These are phyloP conservation scores for Trametes meyenii DNA, from an alignment of 768 basidiomycete species.

Conservation along the genomic window DNA sequence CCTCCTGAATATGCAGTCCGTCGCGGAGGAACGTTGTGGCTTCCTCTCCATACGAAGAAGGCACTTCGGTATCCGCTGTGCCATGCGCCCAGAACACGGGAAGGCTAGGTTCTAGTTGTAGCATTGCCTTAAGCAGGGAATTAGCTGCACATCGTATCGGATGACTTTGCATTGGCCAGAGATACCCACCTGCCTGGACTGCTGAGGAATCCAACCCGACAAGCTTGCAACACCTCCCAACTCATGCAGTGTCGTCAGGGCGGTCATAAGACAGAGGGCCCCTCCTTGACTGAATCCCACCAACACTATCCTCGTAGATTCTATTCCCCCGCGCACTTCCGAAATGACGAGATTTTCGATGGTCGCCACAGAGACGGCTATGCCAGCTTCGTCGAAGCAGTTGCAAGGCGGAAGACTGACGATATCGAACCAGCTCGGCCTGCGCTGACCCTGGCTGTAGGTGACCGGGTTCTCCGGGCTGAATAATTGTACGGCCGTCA, in stretches of 20 bases:
- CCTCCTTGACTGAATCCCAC: constrained; percentile 50
- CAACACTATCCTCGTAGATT: constrained; percentile 42
- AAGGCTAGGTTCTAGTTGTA: constrained; percentile 37
- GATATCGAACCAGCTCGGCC: constrained; percentile 49
- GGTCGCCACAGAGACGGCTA: constrained; percentile 38
- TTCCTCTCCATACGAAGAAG: constrained; percentile 38
- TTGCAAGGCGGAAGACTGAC: constrained; percentile 39
- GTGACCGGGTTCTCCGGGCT: constrained; percentile 38
- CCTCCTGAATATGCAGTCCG: constrained; percentile 29
- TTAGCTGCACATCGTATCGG: background rate
- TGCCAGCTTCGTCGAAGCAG: constrained; percentile 38
- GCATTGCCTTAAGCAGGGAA: constrained; percentile 32
- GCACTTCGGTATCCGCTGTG: constrained; percentile 40
- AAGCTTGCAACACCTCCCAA: constrained; percentile 48
- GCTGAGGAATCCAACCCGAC: constrained; percentile 49
- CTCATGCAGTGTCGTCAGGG: constrained; percentile 44
- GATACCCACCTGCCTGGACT: constrained; percentile 37
- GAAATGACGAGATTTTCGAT: constrained; percentile 43
- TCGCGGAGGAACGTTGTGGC: constrained; percentile 37
- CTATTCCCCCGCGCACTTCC: constrained; percentile 41
- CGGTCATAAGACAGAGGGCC: constrained; percentile 41
- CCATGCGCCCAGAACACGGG: constrained; percentile 51
- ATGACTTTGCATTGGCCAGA: background rate
- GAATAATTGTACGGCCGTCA: background rate
- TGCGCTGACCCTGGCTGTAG: constrained; percentile 31